Percentiles rank a stretch among this genome's conserved stretches.
phyloP scores from a whole-genome alignment of 805 yeast species.

The Cyberlindnera subsufficiens region DNA sequence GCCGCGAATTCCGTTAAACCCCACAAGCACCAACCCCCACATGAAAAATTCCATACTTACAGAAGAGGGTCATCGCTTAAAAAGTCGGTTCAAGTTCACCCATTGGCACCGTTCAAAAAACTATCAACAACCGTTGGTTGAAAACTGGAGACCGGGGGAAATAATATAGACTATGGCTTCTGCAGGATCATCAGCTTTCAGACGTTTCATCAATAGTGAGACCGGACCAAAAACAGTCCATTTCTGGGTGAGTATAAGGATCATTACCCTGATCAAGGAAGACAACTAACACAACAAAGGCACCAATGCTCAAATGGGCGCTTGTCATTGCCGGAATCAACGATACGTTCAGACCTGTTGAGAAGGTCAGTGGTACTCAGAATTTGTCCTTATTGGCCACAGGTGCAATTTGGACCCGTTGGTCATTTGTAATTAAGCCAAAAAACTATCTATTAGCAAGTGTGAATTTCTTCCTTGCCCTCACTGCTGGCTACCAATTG shows the following conservation, averaged over 20 bases:
- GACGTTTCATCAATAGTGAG: constrained; percentile 71
- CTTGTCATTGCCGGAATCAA: constrained; percentile 87
- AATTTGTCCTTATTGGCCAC: constrained; percentile 71
- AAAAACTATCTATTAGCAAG: constrained; percentile 82
- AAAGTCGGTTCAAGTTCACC: no score
- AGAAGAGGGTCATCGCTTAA: no score
- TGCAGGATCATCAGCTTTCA: constrained; percentile 45
- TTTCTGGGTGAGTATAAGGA: constrained; percentile 67
- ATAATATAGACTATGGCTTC: constrained; percentile 4
- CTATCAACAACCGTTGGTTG: no score
- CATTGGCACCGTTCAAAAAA: no score
- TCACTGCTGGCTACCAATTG: constrained; percentile 84
- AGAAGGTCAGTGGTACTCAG: constrained; percentile 84
- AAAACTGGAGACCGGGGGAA: neutral
- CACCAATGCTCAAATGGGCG: constrained; percentile 50
- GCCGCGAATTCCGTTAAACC: no score
- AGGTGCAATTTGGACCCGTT: constrained; percentile 95
- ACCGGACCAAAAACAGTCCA: constrained; percentile 98
- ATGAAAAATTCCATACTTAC: no score
- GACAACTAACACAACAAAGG: constrained; percentile 9
- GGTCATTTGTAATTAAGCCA: constrained; percentile 93
- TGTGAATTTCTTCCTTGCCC: constrained; percentile 88
- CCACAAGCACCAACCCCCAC: no score
- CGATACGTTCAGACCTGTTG: constrained; percentile 88
- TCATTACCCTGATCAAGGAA: neutral